Base-by-base conservation (phyloP, 495 filamentous ascomycete species). In the Geoglossum glabrum region DNA sequence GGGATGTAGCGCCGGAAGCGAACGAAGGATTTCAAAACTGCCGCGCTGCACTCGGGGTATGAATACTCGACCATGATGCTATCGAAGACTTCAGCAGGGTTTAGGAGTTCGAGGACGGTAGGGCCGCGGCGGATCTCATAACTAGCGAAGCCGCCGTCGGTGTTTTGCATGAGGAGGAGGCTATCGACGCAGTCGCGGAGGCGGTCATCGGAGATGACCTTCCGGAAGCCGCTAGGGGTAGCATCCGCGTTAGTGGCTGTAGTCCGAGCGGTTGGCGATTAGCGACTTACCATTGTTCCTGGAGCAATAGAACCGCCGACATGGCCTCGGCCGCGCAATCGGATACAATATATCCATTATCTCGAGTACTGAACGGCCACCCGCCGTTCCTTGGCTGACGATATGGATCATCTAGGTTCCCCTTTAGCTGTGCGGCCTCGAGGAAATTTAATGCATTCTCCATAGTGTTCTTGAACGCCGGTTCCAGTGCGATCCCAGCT, bases 11-110 rank as follows among this genome's bases (percentile, higher is more conserved):
- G 33, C 13, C 26, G 52, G 38, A 63, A 66, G 3, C 62, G 26
- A 10, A 52, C 45, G 17, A 66, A 36, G 9, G 62, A 60, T 0
- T 59, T 64, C 6, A 66, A 34, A 11, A 55, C 56, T 8, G 64
- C 59, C 1, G 57, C 55, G 1, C 61, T 66, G 38, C 64, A 66
- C 21, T 66, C 64, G 6, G 59, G 33, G 27, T 61, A 65, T 43
- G 60, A 58, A 23, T 61, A 60, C 25, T 66, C 64, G 1, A 63
- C 46, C 64, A 66, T 66, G 13, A 61, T 54, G 7, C 43, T 27
- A 10, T 57, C 61, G 36, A 64, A 64, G 0, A 63, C 28, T 26
- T 66, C 64, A 0, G 63, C 57, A 1, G 54, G 59, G 55, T 66
- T 66, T n/a, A 66, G 38, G 19, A 43, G 30, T 51, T 65, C 63